Evolutionary conservation across 1,139 yeast genomes (phyloP).

Genomic region (Eremothecium coryli): DNA sequence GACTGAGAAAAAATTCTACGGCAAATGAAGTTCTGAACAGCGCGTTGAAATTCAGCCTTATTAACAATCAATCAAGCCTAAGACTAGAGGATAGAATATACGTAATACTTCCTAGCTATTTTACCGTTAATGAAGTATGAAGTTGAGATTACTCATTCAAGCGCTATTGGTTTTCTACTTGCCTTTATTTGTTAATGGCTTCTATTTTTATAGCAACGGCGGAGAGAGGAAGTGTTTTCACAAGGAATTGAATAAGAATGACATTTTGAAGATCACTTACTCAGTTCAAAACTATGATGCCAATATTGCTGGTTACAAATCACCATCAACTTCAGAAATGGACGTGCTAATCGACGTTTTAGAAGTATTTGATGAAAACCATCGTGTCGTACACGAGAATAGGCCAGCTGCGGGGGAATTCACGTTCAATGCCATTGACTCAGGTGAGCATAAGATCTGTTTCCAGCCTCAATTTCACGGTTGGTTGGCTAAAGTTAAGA

Average conservation of each 20-base stretch:
- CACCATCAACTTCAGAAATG: slow-evolving; percentile 38
- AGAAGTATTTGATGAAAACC: slow-evolving; percentile 56
- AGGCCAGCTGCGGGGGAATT: slow-evolving; percentile 53
- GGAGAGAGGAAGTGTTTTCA: slow-evolving; percentile 57
- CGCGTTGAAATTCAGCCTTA: too few relatives aligned
- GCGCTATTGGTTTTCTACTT: slow-evolving; percentile 15
- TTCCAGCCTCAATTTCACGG: slow-evolving; percentile 55
- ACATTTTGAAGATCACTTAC: slow-evolving; percentile 52
- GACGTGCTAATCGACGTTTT: slow-evolving; percentile 47
- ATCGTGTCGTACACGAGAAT: slow-evolving; percentile 59
- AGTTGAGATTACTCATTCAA: slow-evolving; percentile 7
- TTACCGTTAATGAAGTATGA: too few relatives aligned
- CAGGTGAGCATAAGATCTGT: slow-evolving; percentile 69
- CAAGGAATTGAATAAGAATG: slow-evolving; percentile 52
- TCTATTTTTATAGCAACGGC: slow-evolving; percentile 46
- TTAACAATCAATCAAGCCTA: too few relatives aligned
- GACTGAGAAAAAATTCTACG: neutral
- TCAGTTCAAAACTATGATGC: slow-evolving; percentile 49
- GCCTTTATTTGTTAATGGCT: slow-evolving; percentile 27
- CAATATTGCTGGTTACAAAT: slow-evolving; percentile 32
- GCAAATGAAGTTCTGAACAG: too few relatives aligned
- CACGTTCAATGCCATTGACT: slow-evolving; percentile 57
- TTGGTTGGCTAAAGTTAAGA: slow-evolving; percentile 45
- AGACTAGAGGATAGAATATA: too few relatives aligned
- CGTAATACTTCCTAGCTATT: too few relatives aligned